Evolutionary conservation across 768 basidiomycete genomes (phyloP), one percentile per base, ranked within the genome.

Genomic region (Collybia mongolica): DNA sequence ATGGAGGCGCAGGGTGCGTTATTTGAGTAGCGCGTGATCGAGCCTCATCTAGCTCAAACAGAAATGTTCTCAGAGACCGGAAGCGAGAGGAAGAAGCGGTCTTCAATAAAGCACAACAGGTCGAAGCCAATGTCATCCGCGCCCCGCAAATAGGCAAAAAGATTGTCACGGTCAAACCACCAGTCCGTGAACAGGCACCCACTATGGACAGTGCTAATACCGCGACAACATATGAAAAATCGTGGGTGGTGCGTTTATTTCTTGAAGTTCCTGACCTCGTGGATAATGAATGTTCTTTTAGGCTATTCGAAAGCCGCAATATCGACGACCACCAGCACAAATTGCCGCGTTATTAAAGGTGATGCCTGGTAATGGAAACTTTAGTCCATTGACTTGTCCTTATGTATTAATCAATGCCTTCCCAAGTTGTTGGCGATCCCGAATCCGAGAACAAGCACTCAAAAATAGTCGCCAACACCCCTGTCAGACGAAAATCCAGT

Each of bases 1-100:
- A 74, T 32, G 84, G 83, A 29, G 82, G 84, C 39, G 81, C 72
- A 54, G 84, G 84, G 86, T 86, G 61, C 65, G 81, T 72, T 29
- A 39, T 32, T 39, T 19, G 23, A 43, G 38, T 18, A 11, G 49
- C 51, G 54, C 11, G 4, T 32, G 32, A 9, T 32, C 11, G 32
- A 32, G 6, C 20, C 44, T 48, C 23, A 0, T 40, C 37, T 23
- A 36, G 47, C 44, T 20, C 28, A 43, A 45, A 14, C 24, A 52
- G 35, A 48, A 14, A 12, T 26, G 12, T 42, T 43, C 24, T 24
- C 45, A 79, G 74, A 24, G 77, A 79, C 51, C 53, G 75, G 22
- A 62, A 78, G 38, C 14, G 83, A 75, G 67, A 57, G 79, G 32
- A 67, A 67, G 50, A 79, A 76, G 53, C 62, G 70, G 49, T 65